phyloP scores from a whole-genome alignment of 768 basidiomycete genomes.

The Favolaschia claudopus region DNA sequence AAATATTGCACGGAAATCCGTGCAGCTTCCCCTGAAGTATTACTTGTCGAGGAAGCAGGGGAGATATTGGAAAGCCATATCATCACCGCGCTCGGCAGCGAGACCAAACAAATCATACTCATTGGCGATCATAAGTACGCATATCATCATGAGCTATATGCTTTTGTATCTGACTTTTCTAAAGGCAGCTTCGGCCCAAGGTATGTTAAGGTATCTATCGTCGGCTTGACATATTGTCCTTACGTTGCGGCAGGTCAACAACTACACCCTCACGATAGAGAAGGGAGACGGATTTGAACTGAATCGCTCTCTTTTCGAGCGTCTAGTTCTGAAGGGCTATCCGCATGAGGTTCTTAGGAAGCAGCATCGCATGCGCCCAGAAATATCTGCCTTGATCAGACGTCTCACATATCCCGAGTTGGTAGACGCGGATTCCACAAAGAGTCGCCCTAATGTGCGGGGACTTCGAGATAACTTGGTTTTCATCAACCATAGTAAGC shows the following conservation, averaged over 20 bases:
- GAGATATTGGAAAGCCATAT: constrained; percentile 77
- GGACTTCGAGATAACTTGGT: constrained; percentile 66
- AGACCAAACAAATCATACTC: constrained; percentile 62
- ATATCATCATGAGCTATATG: not conserved
- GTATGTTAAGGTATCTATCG: too few species aligned
- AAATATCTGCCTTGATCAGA: constrained; percentile 70
- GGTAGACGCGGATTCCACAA: constrained; percentile 58
- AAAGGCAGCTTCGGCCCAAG: constrained; percentile 79
- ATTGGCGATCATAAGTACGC: constrained; percentile 79
- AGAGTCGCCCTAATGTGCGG: constrained; percentile 56
- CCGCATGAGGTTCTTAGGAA: constrained; percentile 62
- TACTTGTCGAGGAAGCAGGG: constrained; percentile 74
- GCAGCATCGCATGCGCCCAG: constrained; percentile 81
- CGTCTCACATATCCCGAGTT: constrained; percentile 72
- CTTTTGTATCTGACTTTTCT: not conserved
- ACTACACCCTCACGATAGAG: constrained; percentile 70
- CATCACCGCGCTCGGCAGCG: constrained; percentile 58
- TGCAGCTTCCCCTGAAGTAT: constrained; percentile 53
- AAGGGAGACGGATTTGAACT: constrained; percentile 73
- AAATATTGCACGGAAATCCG: constrained; percentile 62
- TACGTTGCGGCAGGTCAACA: too few species aligned
- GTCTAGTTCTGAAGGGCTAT: constrained; percentile 66
- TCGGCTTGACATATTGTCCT: too few species aligned
- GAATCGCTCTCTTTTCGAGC: constrained; percentile 74
- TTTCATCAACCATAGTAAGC: constrained; percentile 64